Base-by-base conservation (phyloP, 805 yeast species). In the Kodamaea laetipori region DNA sequence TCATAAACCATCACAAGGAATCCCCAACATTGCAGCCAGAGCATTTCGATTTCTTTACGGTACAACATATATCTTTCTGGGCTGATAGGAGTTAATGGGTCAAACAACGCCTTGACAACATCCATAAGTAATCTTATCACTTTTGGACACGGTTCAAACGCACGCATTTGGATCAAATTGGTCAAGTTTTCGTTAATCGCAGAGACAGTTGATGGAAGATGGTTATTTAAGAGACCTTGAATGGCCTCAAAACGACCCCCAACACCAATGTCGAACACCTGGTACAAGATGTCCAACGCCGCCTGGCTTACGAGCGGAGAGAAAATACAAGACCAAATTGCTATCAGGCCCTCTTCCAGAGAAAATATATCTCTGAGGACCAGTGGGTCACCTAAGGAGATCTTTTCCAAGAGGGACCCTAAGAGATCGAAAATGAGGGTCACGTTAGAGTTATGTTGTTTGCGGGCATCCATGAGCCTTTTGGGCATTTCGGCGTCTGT, bases 61-160 rank as follows among this genome's bases (percentile, higher is more conserved):
- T 30, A 30, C 19, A 30, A 30, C 19, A 12, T 30, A 11, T 30
- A 30, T 10, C 38, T 39, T 13, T 45, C 42, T 12, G 53, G 50
- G 12, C 76, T 52, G 4, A 83, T 60, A 25, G 95, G 95, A 28
- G 67, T 69, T 13, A 83, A 66, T 0, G 95, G 86, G 54, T 84
- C 86, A 35, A 79, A 73, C 37, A 88, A 66, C 0, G 82, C 77
- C 12, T 73, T 72, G 3, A 80, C 60, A 4, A 90, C 72, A 65
- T 90, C 97, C 81, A 85, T 83, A 32, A 86, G 57, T 7, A 88
- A 80, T 52, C 86, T 73, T 1, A 88, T 81, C 2, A 85, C 82
- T 50, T 86, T 78, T 1, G 90, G 90, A 48, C 86, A 80, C 1
- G 90, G 89, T 42, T 85, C 90, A 55, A 71, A 84, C 28, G 76